Percentiles rank a stretch among this genome's conserved stretches.
phyloP scores from a whole-genome alignment of 2,329 filamentous ascomycete species.

The Sporothrix curviconia region DNA sequence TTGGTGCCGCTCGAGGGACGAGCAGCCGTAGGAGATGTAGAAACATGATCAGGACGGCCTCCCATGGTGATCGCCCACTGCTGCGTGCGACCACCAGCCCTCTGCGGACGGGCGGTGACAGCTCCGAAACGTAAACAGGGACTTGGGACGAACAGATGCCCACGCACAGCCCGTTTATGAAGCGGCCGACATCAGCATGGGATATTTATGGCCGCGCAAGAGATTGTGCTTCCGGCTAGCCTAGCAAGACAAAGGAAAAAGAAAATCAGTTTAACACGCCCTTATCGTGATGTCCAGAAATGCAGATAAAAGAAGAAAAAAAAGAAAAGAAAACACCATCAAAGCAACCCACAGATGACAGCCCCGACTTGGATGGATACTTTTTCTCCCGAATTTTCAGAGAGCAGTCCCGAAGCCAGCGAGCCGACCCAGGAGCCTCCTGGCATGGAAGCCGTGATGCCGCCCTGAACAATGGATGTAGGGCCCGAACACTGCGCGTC shows the following conservation, averaged over 20 bases:
- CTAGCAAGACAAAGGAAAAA: neutral
- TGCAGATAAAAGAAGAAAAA: neutral
- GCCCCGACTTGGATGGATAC: constrained; percentile 45
- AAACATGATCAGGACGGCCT: constrained; percentile 42
- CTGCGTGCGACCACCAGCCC: constrained; percentile 39
- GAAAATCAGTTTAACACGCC: neutral
- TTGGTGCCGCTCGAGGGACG: constrained; percentile 29
- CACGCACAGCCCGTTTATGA: constrained; percentile 65
- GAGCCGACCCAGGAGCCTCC: constrained; percentile 63
- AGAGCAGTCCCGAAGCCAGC: constrained; percentile 50
- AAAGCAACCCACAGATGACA: constrained; percentile 46
- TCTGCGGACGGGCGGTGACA: constrained; percentile 44
- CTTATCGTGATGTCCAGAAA: no score
- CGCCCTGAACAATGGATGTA: constrained; percentile 39
- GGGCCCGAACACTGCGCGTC: constrained; percentile 10
- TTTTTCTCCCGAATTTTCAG: constrained; percentile 46
- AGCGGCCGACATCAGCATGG: constrained; percentile 60
- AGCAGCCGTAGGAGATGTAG: constrained; percentile 41
- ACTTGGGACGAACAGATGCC: constrained; percentile 69
- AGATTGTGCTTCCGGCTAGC: constrained; percentile 42
- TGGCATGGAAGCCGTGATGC: constrained; percentile 65
- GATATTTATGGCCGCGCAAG: constrained; percentile 38
- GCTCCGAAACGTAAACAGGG: constrained; percentile 63
- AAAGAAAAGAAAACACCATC: constrained; percentile 20
- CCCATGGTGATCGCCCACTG: constrained; percentile 31